A percentile compares a stretch with the other conserved stretches of the same genome.
Evolutionary conservation across 2,329 filamentous ascomycete genomes (phyloP).

Genomic region (Pezizomycotina sp.): DNA sequence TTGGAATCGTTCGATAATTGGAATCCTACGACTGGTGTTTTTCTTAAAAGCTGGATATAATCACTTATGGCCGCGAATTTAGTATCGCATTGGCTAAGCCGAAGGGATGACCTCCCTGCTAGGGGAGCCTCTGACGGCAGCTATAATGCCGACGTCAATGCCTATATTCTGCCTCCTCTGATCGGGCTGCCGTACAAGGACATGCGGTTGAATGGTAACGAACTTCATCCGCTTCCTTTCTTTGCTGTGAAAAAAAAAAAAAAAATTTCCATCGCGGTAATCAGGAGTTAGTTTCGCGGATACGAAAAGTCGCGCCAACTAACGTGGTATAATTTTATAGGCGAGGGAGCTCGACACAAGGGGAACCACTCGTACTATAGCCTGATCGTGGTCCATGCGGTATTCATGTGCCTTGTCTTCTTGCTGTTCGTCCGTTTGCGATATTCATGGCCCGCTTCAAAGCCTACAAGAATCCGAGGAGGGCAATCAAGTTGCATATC

Average conservation of each 20-base stretch:
- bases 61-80: no score
- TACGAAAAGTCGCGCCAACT: background rate
- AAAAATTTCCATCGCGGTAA: no score
- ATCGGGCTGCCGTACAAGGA: conserved; percentile 17
- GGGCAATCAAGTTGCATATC: conserved; percentile 52
- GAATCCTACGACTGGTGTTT: no score
- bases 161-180: conserved; percentile 16
- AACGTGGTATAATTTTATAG: conserved; percentile 10
- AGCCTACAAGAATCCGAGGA: conserved; percentile 42
- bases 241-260: no score
- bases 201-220: conserved; percentile 18
- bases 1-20: no score
- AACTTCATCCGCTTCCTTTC: no score
- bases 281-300: no score
- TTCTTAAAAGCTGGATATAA: no score
- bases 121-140: no score
- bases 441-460: conserved; percentile 57
- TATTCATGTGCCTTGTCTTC: conserved; percentile 57
- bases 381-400: conserved; percentile 53
- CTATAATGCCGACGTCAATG: conserved; percentile 18
- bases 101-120: no score
- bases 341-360: conserved; percentile 22
- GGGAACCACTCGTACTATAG: conserved; percentile 40
- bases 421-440: conserved; percentile 57
- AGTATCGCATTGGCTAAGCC: no score